Evolutionary conservation across 176 grass and related monocot species (phyloP).

Genomic region (Avena sativa): DNA sequence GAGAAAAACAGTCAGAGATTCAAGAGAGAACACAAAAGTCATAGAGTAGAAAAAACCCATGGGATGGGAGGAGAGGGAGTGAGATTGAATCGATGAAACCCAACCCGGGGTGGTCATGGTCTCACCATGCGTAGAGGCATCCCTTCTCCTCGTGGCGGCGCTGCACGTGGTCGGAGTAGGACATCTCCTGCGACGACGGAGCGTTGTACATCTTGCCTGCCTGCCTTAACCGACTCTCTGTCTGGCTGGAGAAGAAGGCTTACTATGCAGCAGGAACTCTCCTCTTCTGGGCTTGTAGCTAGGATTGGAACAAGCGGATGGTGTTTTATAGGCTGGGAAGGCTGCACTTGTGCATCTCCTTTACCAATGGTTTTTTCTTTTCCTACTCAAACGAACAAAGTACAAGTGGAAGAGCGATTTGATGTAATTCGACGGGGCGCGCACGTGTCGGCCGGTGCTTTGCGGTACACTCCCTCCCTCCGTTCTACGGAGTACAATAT

Average conservation of each 20-base stretch:
- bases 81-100: too few relatives aligned
- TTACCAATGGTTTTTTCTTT: background rate
- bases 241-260: background rate
- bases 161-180: slow-evolving; percentile 56
- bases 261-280: background rate
- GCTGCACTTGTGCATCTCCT: background rate
- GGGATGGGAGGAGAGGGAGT: too few relatives aligned
- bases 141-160: slow-evolving; percentile 70
- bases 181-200: slow-evolving; percentile 59
- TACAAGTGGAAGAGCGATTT: background rate
- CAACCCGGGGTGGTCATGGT: too few relatives aligned
- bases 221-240: background rate
- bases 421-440: too few relatives aligned
- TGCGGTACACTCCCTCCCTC: too few relatives aligned
- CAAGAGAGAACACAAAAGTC: background rate
- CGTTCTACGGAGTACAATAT: too few relatives aligned
- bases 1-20: background rate
- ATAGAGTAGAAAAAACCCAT: too few relatives aligned
- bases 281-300: background rate
- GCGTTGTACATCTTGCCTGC: background rate
- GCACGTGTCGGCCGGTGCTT: too few relatives aligned
- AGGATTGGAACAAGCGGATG: background rate
- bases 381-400: too few relatives aligned
- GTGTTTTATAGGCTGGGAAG: slow-evolving; percentile 1
- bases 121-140: slow-evolving; percentile 75